Percentiles rank a stretch among this genome's conserved stretches.
Evolutionary conservation across 2,329 filamentous ascomycete genomes (phyloP).

Genomic region (Epichloe glyceriae): DNA sequence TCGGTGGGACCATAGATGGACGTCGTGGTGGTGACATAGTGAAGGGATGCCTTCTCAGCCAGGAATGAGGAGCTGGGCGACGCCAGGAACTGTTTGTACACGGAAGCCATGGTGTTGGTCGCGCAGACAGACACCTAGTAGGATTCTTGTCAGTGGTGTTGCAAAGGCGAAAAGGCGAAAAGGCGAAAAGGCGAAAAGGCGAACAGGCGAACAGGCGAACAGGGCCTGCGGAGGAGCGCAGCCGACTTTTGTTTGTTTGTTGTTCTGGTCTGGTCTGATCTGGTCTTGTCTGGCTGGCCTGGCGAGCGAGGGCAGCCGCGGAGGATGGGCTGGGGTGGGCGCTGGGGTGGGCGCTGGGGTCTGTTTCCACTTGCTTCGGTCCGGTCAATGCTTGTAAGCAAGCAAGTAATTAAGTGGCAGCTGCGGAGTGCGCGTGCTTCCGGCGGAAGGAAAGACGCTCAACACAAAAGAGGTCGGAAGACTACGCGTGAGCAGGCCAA

Average conservation of each 20-base stretch:
- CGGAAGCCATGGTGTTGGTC: constrained; percentile 24
- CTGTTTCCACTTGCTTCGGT: not conserved
- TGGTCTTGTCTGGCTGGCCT: not conserved
- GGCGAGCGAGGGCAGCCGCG: not conserved
- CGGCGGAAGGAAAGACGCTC: too few species aligned
- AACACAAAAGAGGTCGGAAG: too few species aligned
- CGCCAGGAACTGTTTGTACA: constrained; percentile 62
- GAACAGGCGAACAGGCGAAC: not conserved
- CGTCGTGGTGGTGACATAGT: constrained; percentile 85
- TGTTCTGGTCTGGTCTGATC: not conserved
- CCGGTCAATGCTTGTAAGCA: not conserved
- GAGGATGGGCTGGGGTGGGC: not conserved
- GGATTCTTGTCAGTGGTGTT: not conserved
- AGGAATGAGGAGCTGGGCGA: constrained; percentile 51
- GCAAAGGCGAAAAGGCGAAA: not conserved
- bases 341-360: not conserved
- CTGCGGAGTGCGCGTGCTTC: not conserved
- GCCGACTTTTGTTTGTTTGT: not conserved
- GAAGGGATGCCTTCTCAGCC: constrained; percentile 52
- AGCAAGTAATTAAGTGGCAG: not conserved
- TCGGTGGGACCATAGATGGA: constrained; percentile 56
- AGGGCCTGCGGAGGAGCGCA: not conserved
- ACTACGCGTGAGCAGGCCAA: too few species aligned
- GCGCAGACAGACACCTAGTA: not conserved
- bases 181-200: not conserved